Conservation (phyloP, 768 basidiomycete species). For the Mrakia frigida region DNA sequence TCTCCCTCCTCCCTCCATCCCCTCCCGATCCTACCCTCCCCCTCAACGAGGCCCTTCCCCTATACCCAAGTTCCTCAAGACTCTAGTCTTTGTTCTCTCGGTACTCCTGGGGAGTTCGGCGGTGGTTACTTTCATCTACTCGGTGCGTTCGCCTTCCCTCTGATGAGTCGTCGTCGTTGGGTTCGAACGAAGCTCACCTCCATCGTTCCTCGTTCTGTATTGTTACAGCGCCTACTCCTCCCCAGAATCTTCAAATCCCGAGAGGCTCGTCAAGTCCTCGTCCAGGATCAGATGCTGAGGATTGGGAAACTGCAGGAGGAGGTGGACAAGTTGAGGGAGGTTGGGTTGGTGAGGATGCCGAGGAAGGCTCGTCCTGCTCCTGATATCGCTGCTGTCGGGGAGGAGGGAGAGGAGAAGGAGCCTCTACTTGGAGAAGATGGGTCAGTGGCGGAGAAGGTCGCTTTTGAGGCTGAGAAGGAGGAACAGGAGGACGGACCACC, state of each 20-base stretch:
- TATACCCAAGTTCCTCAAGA: slow-evolving; percentile 10
- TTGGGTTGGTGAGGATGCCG: background rate
- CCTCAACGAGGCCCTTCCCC: background rate
- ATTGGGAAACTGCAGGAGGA: slow-evolving; percentile 10
- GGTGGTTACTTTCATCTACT: background rate
- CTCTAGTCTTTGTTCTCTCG: background rate
- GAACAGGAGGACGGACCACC: background rate
- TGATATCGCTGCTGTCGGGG: too few relatives aligned
- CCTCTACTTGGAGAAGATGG: too few relatives aligned
- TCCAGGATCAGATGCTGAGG: background rate
- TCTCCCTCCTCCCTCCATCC: background rate
- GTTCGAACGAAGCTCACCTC: too few relatives aligned
- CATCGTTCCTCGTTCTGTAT: background rate
- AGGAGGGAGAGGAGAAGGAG: background rate
- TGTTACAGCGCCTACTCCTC: background rate
- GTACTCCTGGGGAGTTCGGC: background rate
- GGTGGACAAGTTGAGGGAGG: background rate
- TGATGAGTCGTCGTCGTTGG: too few relatives aligned
- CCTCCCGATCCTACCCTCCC: slow-evolving; percentile 2
- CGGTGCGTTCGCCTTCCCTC: too few relatives aligned
- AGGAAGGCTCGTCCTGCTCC: too few relatives aligned
- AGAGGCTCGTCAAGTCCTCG: slow-evolving; percentile 2
- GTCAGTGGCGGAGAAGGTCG: background rate
- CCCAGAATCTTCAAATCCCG: background rate
- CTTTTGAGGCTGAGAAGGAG: background rate